Base-by-base conservation (phyloP, 768 basidiomycete genomes). In the Suillus subluteus region DNA sequence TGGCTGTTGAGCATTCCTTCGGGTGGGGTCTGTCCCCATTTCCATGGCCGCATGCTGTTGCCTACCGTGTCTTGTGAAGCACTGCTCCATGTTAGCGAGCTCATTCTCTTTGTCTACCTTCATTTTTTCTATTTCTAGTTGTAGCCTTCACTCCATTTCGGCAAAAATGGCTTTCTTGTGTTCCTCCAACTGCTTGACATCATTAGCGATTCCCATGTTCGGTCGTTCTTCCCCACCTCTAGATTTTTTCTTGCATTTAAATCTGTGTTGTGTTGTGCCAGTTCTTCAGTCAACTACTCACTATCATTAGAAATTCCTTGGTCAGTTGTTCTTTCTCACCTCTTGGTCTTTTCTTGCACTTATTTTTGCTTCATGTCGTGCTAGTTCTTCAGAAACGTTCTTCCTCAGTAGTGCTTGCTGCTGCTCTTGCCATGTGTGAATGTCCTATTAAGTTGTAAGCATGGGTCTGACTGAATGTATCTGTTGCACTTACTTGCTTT, bases 1-100 rank as follows among this genome's bases (percentile, higher is more conserved):
- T 48, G 9, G 46, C 46, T 48, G 46, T 48, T 48, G 46, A 48
- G 46, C 11, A 11, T 12, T 48, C n/a, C 46, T 23, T 4, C 7
- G 11, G 46, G n/a, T 48, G 46, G 46, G 43, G 16, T 43, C 43
- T 18, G 11, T 48, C n/a, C 11, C 46, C 0, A 48, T 48, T 23
- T 48, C 46, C n/a, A 11, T 48, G 48, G 23, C 48, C 12, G 23
- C 13, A 26, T 50, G 48, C 48, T 50, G 48, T 50, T 50, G 46
- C 46, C 46, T 48, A 48, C 46, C 4, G 3, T 4, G 12, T 48
- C 46, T 48, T 21, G 46, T 40, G 61, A 58, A 54, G 1, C 48
- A 11, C 30, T 68, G 67, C 44, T 68, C 65, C 13, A 68, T 68
- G 48, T 66, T 68, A n/a, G 65, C 56, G 18, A 68, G 62, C 16